A percentile compares a stretch with the other conserved stretches of the same genome.
phyloP scores from a whole-genome alignment of 345 rosid genomes.

The Citropsis articulata region DNA sequence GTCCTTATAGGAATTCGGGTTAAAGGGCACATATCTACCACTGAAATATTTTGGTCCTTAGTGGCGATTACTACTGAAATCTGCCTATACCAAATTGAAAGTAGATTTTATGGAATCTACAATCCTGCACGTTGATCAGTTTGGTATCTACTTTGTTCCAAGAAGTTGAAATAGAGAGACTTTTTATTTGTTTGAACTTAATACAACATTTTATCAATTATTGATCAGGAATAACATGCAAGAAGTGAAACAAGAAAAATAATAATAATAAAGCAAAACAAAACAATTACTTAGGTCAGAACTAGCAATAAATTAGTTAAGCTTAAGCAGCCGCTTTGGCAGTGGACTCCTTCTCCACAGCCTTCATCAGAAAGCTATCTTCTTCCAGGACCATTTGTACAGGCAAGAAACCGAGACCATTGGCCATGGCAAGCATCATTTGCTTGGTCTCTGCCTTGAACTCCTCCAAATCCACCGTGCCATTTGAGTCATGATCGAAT shows the following conservation, averaged over 20 bases:
- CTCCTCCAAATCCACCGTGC: slow-evolving; percentile 40
- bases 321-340: slow-evolving; percentile 19
- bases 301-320: background rate
- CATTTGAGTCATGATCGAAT: slow-evolving; percentile 43
- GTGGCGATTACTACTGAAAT: no score
- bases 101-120: no score
- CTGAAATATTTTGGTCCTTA: no score
- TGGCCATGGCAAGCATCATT: slow-evolving; percentile 50
- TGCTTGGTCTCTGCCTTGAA: slow-evolving; percentile 41
- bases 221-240: background rate
- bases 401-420: slow-evolving; percentile 48
- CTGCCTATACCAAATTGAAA: no score
- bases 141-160: no score
- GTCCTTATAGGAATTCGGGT: no score
- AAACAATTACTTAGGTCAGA: background rate
- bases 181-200: background rate
- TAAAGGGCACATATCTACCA: no score
- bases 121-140: no score
- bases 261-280: background rate
- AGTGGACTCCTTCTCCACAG: slow-evolving; percentile 39
- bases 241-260: background rate
- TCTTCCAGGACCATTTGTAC: slow-evolving; percentile 49
- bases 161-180: background rate
- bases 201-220: background rate
- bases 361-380: slow-evolving; percentile 44